Conservation (phyloP, 768 basidiomycete species). For the Leccinellum luteum region DNA sequence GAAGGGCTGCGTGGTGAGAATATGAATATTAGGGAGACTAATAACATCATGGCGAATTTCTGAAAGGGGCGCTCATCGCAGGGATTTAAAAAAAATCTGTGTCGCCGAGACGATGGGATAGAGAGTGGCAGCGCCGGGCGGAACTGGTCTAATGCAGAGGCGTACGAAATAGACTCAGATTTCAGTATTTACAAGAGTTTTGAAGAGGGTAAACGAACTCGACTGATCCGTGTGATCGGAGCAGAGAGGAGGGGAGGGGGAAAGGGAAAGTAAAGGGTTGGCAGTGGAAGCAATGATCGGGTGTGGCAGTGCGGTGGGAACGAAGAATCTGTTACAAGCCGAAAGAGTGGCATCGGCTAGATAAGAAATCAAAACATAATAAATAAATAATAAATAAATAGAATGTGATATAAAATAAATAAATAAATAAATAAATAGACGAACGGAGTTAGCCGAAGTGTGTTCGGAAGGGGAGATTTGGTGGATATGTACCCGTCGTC, state of each 20-base stretch:
- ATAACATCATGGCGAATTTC: background rate
- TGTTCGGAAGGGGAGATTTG: slow-evolving; percentile 17
- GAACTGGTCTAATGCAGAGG: slow-evolving; percentile 8
- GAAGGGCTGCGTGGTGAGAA: slow-evolving; percentile 17
- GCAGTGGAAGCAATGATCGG: slow-evolving; percentile 15
- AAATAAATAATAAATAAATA: slow-evolving; percentile 7
- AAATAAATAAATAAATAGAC: background rate
- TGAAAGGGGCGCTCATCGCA: background rate
- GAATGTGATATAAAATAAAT: too few species aligned
- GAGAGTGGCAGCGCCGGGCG: slow-evolving; percentile 10
- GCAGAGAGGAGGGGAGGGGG: background rate
- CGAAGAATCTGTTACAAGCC: slow-evolving; percentile 6
- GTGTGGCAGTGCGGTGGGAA: slow-evolving; percentile 15
- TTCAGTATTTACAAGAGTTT: background rate
- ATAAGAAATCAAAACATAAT: slow-evolving; percentile 13
- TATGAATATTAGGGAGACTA: background rate
- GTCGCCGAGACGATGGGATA: too few species aligned
- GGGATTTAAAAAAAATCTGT: background rate
- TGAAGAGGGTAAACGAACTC: background rate
- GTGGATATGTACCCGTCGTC: slow-evolving; percentile 31
- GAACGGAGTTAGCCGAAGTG: slow-evolving; percentile 28
- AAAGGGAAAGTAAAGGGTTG: background rate
- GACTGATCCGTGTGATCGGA: slow-evolving; percentile 11
- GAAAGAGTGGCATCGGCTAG: slow-evolving; percentile 28
- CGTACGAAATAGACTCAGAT: background rate